Conservation (phyloP, 1,284 basidiomycete genomes). For the Ceratobasidium sp. region DNA sequence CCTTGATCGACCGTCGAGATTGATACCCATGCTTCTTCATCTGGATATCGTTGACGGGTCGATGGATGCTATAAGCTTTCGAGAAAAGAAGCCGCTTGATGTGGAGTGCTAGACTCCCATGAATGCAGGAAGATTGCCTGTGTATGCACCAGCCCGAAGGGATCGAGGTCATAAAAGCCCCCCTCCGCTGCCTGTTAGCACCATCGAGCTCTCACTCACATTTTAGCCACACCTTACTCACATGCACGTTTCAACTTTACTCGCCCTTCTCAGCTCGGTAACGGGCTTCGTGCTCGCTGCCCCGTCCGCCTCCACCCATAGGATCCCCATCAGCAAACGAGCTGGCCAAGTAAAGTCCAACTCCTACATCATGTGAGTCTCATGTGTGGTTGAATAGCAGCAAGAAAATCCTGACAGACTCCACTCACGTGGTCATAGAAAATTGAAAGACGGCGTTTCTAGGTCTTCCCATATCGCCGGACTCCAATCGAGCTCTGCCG, state of each 20-base stretch:
- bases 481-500: conserved; percentile 6
- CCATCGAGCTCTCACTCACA: too few relatives aligned
- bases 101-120: too few relatives aligned
- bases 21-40: too few relatives aligned
- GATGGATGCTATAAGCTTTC: too few relatives aligned
- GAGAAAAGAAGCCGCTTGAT: too few relatives aligned
- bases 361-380: conserved; percentile 40
- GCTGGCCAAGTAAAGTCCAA: conserved; percentile 31
- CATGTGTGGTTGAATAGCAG: background rate
- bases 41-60: too few relatives aligned
- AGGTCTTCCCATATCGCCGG: conserved; percentile 9
- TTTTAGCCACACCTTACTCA: too few relatives aligned
- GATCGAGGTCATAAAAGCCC: too few relatives aligned
- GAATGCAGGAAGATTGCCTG: too few relatives aligned
- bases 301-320: background rate
- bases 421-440: background rate
- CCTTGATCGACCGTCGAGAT: too few relatives aligned
- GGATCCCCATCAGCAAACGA: conserved; percentile 20
- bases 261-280: background rate
- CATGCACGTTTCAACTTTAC: background rate
- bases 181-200: too few relatives aligned
- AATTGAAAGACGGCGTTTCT: conserved; percentile 27
- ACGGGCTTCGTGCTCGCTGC: conserved; percentile 28
- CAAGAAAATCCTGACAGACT: background rate
- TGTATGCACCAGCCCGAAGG: too few relatives aligned